Conservation (phyloP, 768 basidiomycete genomes). For the Infundibulicybe gibba region DNA sequence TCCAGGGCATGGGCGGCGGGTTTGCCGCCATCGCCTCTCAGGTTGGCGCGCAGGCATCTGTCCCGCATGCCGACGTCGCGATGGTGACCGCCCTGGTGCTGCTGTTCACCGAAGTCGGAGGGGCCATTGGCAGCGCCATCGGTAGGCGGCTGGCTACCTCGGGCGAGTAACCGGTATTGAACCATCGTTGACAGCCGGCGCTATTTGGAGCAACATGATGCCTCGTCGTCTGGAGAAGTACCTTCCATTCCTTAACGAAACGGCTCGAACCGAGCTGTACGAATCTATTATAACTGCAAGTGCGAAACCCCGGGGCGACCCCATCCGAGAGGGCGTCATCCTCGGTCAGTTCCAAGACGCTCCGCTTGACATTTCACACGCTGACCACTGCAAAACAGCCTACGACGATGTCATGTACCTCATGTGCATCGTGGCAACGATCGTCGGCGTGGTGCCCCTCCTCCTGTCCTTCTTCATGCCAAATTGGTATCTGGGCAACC, state of each 20-base stretch:
- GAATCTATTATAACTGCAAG: slow-evolving; percentile 54
- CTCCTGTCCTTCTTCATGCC: slow-evolving; percentile 57
- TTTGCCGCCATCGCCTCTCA: slow-evolving; percentile 55
- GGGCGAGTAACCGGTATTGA: background rate
- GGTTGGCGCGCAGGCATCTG: slow-evolving; percentile 63
- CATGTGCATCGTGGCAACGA: slow-evolving; percentile 51
- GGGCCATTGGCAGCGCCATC: slow-evolving; percentile 59
- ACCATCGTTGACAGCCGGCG: slow-evolving; percentile 40
- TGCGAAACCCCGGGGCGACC: slow-evolving; percentile 43
- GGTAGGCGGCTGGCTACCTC: slow-evolving; percentile 30
- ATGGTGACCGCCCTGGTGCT: slow-evolving; percentile 65
- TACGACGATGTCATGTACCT: slow-evolving; percentile 56
- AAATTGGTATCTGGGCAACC: slow-evolving; percentile 64
- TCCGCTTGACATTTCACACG: background rate
- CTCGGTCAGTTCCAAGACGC: slow-evolving; percentile 30
- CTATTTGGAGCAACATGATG: slow-evolving; percentile 66
- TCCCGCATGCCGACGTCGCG: slow-evolving; percentile 62
- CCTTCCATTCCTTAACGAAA: slow-evolving; percentile 45
- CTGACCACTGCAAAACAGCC: slow-evolving; percentile 21
- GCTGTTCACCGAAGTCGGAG: slow-evolving; percentile 68
- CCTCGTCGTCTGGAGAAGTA: slow-evolving; percentile 53
- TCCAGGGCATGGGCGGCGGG: slow-evolving; percentile 76
- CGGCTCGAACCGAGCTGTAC: slow-evolving; percentile 42
- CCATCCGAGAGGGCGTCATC: slow-evolving; percentile 64
- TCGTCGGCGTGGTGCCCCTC: slow-evolving; percentile 55